Evolutionary conservation across 2,329 filamentous ascomycete species (phyloP), one percentile per base, ranked within the genome.

Genomic region (Raffaelea ambrosiae): DNA sequence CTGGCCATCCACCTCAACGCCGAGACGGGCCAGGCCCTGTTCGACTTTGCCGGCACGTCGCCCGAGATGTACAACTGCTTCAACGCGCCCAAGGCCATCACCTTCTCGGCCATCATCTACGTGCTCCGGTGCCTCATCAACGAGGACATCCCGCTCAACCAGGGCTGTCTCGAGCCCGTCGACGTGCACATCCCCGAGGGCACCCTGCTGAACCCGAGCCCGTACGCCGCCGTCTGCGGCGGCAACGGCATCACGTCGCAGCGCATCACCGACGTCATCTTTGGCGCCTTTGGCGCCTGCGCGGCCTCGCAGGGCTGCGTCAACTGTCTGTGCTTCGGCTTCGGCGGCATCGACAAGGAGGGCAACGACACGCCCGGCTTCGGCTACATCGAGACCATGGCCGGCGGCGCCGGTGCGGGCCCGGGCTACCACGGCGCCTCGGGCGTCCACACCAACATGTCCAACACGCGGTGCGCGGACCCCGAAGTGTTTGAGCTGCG

Each of bases 331-430:
- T 91, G 86, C 0, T 93, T 93, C 58, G 88, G 87, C 57, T 84
- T 86, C 46, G 86, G 85, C 40, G 82, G 84, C 26, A 13, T n/a
- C 51, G 63, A 75, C 22, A 66, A 72, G 0, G 71, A 73, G 4
- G 68, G 76, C 43, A 72, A 77, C 47, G 72, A 74, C n/a, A 71
- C 79, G 16, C 79, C 60, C 22, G 87, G 87, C 0, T 93, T 93
- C 59, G 87, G 87, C 10, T 93, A 91, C 69, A 91, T 91, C 62
- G 87, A 93, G 63, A 91, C 86, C 5, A 89, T 93, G 53, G 83
- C 84, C 0, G 86, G 87, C 35, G 87, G 87, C 0, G 80, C 76
- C 36, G 86, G 86, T 22, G 87, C 86, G 0, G 86, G 86, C 0
- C 76, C 81, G 0, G 71, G 72, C 14, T 90, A 86, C 86, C 71